Conservation (phyloP, 352 stramenopile species). For the Globisporangium canariense region DNA sequence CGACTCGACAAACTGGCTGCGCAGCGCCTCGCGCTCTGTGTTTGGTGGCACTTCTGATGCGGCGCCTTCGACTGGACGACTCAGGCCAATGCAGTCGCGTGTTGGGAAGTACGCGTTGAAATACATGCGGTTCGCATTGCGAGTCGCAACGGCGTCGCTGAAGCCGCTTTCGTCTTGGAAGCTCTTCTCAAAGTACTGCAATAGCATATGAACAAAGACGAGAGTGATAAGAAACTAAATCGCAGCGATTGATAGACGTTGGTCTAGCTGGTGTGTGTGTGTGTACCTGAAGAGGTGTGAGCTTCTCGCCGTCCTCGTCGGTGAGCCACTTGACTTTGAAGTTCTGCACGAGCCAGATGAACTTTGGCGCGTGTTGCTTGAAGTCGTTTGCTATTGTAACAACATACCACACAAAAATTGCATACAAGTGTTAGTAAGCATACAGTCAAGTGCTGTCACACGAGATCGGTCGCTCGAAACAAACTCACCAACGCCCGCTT, state of each 20-base stretch:
- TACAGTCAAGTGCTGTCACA: too few relatives aligned
- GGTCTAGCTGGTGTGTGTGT: neutral
- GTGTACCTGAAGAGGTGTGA: conserved; percentile 26
- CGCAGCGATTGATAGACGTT: neutral
- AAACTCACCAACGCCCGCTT: conserved; percentile 41
- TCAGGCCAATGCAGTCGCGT: conserved; percentile 42
- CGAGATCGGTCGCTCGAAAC: neutral
- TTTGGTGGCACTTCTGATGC: conserved; percentile 7
- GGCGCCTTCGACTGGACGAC: conserved; percentile 44
- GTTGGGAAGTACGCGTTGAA: conserved; percentile 43
- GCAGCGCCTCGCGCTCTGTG: conserved; percentile 30
- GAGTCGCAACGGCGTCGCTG: conserved; percentile 41
- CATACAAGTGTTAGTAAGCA: neutral
- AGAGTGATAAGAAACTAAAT: neutral
- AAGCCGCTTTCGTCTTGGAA: conserved; percentile 51
- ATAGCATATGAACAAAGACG: neutral
- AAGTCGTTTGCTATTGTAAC: conserved; percentile 33
- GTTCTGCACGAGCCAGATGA: conserved; percentile 63
- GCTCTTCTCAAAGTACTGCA: conserved; percentile 49
- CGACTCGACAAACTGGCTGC: conserved; percentile 50
- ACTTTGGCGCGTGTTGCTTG: conserved; percentile 43
- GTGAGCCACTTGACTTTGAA: conserved; percentile 73
- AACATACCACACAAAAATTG: neutral
- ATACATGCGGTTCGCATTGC: conserved; percentile 63
- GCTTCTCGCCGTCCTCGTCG: conserved; percentile 34